Evolutionary conservation across 2,329 filamentous ascomycete species (phyloP).

Genomic region (Didymella arachidicola): DNA sequence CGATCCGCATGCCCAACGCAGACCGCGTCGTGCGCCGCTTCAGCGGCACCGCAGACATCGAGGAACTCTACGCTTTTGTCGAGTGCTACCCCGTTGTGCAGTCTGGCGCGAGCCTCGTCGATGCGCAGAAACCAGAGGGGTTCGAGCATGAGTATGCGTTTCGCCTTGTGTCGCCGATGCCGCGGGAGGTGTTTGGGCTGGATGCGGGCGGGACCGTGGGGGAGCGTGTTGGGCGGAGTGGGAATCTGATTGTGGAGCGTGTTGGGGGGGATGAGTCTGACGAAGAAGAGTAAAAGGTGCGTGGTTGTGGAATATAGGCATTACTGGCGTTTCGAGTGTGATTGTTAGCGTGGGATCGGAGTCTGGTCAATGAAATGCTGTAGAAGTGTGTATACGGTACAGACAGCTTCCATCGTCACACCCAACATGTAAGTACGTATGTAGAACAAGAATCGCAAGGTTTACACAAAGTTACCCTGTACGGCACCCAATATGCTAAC

Average conservation of each 20-base stretch:
- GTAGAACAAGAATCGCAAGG: too few species aligned
- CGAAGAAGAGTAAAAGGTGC: conserved; percentile 38
- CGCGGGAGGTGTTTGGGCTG: conserved; percentile 79
- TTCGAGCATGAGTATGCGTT: conserved; percentile 89
- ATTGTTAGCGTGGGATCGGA: too few species aligned
- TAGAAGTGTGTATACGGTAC: too few species aligned
- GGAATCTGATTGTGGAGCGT: conserved; percentile 87
- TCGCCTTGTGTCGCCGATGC: conserved; percentile 83
- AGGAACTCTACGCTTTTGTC: conserved; percentile 95
- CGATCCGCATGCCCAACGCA: conserved; percentile 67
- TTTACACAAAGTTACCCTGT: too few species aligned
- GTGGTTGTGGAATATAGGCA: too few species aligned
- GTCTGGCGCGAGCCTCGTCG: background rate
- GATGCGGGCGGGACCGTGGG: conserved; percentile 70
- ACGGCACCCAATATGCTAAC: too few species aligned
- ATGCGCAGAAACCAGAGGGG: conserved; percentile 61
- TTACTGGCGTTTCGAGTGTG: too few species aligned
- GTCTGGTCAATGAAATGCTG: too few species aligned
- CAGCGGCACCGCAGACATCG: conserved; percentile 70
- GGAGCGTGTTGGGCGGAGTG: conserved; percentile 79
- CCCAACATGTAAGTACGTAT: too few species aligned
- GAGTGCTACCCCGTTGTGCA: conserved; percentile 70
- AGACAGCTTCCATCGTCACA: too few species aligned
- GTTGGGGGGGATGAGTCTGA: conserved; percentile 65
- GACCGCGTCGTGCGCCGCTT: conserved; percentile 83